Conservation (phyloP, 2,329 filamentous ascomycete species). For the Penicillium fuscoglaucum region DNA sequence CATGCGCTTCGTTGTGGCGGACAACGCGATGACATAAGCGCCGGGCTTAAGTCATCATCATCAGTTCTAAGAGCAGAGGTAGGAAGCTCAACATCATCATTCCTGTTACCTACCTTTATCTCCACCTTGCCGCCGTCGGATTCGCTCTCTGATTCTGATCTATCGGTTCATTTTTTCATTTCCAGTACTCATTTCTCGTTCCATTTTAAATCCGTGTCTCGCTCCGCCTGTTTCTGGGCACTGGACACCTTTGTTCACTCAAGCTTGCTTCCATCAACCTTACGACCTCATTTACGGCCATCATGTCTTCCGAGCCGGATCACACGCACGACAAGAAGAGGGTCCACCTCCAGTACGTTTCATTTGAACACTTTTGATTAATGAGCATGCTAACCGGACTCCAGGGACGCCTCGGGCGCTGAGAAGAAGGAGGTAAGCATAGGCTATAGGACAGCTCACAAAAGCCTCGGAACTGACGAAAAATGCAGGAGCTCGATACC, state of each 20-base stretch:
- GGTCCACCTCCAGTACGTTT: conserved; percentile 75
- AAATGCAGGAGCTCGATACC: conserved; percentile 75
- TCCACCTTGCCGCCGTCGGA: conserved; percentile 20
- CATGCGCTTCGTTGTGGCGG: conserved; percentile 40
- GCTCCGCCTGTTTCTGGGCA: conserved; percentile 12
- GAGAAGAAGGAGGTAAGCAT: conserved; percentile 73
- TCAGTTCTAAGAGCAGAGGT: conserved; percentile 9
- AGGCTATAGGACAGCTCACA: conserved; percentile 39
- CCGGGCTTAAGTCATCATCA: conserved; percentile 41
- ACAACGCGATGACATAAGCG: conserved; percentile 29
- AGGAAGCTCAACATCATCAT: conserved; percentile 31
- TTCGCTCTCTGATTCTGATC: conserved; percentile 19
- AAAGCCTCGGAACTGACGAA: conserved; percentile 23
- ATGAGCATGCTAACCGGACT: conserved; percentile 43
- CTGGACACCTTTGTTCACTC: conserved; percentile 21
- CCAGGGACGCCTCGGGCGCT: conserved; percentile 83
- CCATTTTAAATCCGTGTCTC: conserved; percentile 18
- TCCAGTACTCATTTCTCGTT: conserved; percentile 17
- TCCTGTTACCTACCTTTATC: conserved; percentile 18
- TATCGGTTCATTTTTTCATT: conserved; percentile 15
- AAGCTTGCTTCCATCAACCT: conserved; percentile 30
- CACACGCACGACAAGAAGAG: conserved; percentile 70
- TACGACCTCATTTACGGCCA: conserved; percentile 42
- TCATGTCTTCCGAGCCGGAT: conserved; percentile 69
- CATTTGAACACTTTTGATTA: conserved; percentile 5